Percentiles rank a stretch among this genome's conserved stretches.
phyloP scores from a whole-genome alignment of 2,329 filamentous ascomycete species.

The Coniochaeta hoffmannii region DNA sequence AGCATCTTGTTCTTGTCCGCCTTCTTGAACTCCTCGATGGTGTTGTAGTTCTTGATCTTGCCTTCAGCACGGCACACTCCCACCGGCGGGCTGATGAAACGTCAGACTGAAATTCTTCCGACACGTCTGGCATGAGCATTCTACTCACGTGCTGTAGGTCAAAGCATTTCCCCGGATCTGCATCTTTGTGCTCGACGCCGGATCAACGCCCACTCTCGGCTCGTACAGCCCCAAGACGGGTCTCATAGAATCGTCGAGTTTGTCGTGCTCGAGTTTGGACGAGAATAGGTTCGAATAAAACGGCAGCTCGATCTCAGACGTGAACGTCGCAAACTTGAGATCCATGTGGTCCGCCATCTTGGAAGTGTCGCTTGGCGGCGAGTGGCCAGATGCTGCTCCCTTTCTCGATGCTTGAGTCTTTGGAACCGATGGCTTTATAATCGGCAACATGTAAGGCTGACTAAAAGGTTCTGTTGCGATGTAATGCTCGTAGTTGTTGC shows the following conservation, averaged over 20 bases:
- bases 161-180: conserved; percentile 84
- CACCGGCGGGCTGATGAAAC: conserved; percentile 44
- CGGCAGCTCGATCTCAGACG: conserved; percentile 87
- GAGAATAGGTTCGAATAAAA: conserved; percentile 92
- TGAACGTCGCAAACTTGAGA: conserved; percentile 76
- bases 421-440: neutral
- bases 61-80: conserved; percentile 80
- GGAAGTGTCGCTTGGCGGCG: neutral
- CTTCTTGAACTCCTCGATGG: conserved; percentile 84
- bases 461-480: neutral
- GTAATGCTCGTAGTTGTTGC: no score
- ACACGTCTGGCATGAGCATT: neutral
- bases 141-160: conserved; percentile 66
- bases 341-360: conserved; percentile 19
- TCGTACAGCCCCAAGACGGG: conserved; percentile 85
- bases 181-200: conserved; percentile 76
- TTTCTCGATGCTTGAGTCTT: neutral
- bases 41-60: conserved; percentile 93
- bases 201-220: conserved; percentile 61
- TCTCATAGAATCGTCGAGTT: conserved; percentile 87
- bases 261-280: conserved; percentile 94
- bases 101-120: conserved; percentile 21
- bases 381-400: neutral
- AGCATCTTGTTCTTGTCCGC: conserved; percentile 74
- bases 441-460: neutral